Conservation (phyloP, 148 eudicot genomes). For the Vaccinium corymbosum region DNA sequence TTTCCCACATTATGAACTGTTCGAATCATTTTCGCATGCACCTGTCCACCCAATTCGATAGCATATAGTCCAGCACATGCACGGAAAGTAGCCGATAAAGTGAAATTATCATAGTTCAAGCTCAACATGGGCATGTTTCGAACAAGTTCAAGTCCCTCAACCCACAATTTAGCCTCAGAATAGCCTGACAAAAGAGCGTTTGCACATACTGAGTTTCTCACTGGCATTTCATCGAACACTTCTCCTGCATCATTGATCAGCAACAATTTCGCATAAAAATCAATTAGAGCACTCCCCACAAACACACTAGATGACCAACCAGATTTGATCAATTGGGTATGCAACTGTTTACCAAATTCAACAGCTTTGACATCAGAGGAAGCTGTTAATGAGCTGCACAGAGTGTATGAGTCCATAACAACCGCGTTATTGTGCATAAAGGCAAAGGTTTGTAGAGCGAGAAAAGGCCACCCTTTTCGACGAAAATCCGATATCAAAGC, state of each 20-base stretch:
- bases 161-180: constrained; percentile 61
- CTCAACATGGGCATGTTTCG: constrained; percentile 44
- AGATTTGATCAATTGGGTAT: constrained; percentile 44
- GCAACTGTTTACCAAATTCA: constrained; percentile 44
- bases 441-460: constrained; percentile 38
- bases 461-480: constrained; percentile 34
- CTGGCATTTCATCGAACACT: constrained; percentile 62
- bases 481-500: constrained; percentile 45
- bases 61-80: constrained; percentile 56
- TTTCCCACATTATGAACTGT: constrained; percentile 25
- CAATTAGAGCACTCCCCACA: constrained; percentile 72
- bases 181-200: constrained; percentile 63
- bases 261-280: constrained; percentile 44
- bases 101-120: constrained; percentile 46
- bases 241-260: constrained; percentile 42
- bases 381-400: constrained; percentile 55
- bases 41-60: constrained; percentile 47
- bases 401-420: constrained; percentile 49
- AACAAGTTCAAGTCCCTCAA: constrained; percentile 42
- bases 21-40: constrained; percentile 50
- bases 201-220: constrained; percentile 54
- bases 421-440: constrained; percentile 50
- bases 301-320: constrained; percentile 69
- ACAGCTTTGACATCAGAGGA: constrained; percentile 30
- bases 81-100: constrained; percentile 53